These are phyloP conservation scores for Leccinum angustisporum DNA, from an alignment of 1,284 basidiomycete genomes.

Conservation along the genomic window DNA sequence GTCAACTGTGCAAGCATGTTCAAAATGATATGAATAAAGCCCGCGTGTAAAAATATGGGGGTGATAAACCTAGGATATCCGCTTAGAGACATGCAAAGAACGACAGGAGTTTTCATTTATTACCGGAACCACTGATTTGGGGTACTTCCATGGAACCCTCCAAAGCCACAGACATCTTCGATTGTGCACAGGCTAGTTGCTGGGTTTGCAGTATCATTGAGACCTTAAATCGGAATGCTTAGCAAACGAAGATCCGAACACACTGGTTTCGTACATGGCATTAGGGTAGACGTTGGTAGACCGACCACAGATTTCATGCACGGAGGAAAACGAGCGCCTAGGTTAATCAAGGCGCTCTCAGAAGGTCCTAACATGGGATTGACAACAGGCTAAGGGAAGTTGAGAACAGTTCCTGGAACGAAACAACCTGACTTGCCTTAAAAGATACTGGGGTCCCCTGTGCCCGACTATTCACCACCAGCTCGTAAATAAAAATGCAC, in stretches of 20 bases:
- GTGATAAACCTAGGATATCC: constrained; percentile 66
- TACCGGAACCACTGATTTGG: constrained; percentile 90
- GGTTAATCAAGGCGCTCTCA: constrained; percentile 78
- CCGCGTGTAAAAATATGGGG: constrained; percentile 90
- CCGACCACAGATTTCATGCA: constrained; percentile 77
- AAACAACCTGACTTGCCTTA: constrained; percentile 49
- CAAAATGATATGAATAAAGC: constrained; percentile 83
- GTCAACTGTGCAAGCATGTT: constrained; percentile 90
- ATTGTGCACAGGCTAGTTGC: constrained; percentile 71
- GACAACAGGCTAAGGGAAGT: constrained; percentile 57
- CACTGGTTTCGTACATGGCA: constrained; percentile 57
- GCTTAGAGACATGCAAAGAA: constrained; percentile 5
- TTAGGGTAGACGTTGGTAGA: constrained; percentile 56
- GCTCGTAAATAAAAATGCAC: constrained; percentile 74
- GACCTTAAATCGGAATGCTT: constrained; percentile 43
- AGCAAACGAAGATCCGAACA: constrained; percentile 4
- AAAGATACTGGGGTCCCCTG: constrained; percentile 82
- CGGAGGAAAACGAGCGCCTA: constrained; percentile 91
- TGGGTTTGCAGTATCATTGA: constrained; percentile 77
- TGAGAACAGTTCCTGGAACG: constrained; percentile 4
- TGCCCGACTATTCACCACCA: constrained; percentile 68
- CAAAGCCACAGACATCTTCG: constrained; percentile 86
- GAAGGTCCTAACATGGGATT: constrained; percentile 95
- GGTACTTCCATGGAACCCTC: constrained; percentile 65
- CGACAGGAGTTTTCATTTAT: background rate